phyloP scores from a whole-genome alignment of 2,329 filamentous ascomycete genomes.

The Paracoccidioides lutzii region DNA sequence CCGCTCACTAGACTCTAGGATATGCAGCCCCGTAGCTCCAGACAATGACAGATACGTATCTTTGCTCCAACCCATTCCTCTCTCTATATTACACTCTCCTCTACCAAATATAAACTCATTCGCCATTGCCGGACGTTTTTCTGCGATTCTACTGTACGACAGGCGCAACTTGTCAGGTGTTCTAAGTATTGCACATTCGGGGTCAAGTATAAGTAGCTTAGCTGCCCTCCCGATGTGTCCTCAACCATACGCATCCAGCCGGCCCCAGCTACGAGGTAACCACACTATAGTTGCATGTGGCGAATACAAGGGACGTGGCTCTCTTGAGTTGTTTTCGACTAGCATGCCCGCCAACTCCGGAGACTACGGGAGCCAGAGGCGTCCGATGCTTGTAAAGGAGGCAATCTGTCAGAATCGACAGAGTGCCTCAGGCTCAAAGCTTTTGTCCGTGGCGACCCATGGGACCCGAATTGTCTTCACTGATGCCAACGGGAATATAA shows the following conservation, averaged over 20 bases:
- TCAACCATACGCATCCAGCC: conserved; percentile 33
- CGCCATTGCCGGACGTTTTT: conserved; percentile 78
- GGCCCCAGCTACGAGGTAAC: conserved; percentile 37
- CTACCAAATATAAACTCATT: conserved; percentile 58
- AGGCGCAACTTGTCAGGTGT: conserved; percentile 71
- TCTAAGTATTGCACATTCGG: conserved; percentile 67
- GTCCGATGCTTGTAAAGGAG: conserved; percentile 8
- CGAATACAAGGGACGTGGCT: conserved; percentile 84
- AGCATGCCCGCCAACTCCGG: conserved; percentile 16
- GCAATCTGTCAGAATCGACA: conserved; percentile 61
- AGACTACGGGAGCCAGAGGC: neutral
- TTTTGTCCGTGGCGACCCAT: conserved; percentile 69
- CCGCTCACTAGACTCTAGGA: conserved; percentile 10
- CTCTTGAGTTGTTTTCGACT: conserved; percentile 63
- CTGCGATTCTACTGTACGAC: conserved; percentile 80
- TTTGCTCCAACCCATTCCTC: conserved; percentile 65
- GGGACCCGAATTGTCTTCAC: conserved; percentile 71
- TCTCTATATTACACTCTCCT: conserved; percentile 69
- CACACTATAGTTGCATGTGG: conserved; percentile 68
- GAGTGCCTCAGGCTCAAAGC: conserved; percentile 64
- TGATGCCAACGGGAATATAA: conserved; percentile 70
- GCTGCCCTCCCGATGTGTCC: conserved; percentile 49
- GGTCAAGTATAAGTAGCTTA: conserved; percentile 63
- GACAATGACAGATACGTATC: conserved; percentile 44
- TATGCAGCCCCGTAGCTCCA: conserved; percentile 22